Conservation (phyloP, 192 early-diverging fungal species). For the Blastocladiella britannica region DNA sequence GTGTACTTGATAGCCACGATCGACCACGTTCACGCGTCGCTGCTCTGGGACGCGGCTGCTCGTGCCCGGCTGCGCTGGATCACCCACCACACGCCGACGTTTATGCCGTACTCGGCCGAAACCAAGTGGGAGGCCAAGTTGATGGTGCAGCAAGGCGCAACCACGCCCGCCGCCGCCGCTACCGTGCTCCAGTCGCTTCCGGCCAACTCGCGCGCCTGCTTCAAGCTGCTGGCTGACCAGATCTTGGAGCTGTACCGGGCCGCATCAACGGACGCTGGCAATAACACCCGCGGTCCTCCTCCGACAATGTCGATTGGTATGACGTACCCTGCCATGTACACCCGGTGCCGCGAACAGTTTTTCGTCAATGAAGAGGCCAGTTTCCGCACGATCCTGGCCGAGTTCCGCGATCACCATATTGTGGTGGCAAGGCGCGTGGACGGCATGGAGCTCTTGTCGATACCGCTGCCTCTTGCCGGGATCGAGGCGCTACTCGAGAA, state of each 20-base stretch:
- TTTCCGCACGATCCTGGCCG: slow-evolving; percentile 75
- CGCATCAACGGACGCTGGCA: not conserved
- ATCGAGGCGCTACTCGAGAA: not conserved
- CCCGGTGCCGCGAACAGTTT: slow-evolving; percentile 58
- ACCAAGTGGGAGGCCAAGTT: slow-evolving; percentile 59
- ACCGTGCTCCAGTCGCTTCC: slow-evolving; percentile 66
- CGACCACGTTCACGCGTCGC: slow-evolving; percentile 75
- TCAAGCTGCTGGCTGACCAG: slow-evolving; percentile 62
- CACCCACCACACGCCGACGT: slow-evolving; percentile 86
- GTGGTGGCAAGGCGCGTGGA: slow-evolving; percentile 43
- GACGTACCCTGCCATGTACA: slow-evolving; percentile 42
- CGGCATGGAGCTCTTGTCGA: slow-evolving; percentile 46
- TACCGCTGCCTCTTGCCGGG: slow-evolving; percentile 5
- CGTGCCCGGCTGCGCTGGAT: slow-evolving; percentile 52
- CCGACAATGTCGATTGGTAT: slow-evolving; percentile 38
- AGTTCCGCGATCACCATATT: slow-evolving; percentile 82
- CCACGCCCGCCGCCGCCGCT: slow-evolving; percentile 43
- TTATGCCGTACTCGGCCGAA: slow-evolving; percentile 55
- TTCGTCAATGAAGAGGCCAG: slow-evolving; percentile 59
- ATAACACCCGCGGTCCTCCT: slow-evolving; percentile 5
- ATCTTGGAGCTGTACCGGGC: slow-evolving; percentile 31
- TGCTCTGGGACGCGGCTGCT: slow-evolving; percentile 68
- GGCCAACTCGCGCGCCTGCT: slow-evolving; percentile 65
- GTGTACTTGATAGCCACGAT: slow-evolving; percentile 65
- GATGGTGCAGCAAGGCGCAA: slow-evolving; percentile 25